Evolutionary conservation across 352 stramenopile species (phyloP).

Genomic region (Pythium sukuiense): DNA sequence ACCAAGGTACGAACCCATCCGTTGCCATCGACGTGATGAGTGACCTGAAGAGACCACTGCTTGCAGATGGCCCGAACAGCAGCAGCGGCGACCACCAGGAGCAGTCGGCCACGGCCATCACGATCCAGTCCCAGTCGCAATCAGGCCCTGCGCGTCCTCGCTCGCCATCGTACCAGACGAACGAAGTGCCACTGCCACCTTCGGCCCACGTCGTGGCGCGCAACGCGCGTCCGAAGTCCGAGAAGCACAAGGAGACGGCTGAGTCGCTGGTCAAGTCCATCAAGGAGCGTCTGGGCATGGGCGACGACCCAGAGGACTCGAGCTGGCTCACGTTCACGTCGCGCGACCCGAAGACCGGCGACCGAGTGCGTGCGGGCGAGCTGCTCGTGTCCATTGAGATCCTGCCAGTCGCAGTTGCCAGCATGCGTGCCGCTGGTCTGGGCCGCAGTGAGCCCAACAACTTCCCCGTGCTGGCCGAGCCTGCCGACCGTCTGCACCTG

Average conservation of each 20-base stretch:
- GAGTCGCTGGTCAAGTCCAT: slow-evolving; percentile 70
- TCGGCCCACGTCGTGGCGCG: background rate
- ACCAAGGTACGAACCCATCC: slow-evolving; percentile 12
- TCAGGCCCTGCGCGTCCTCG: background rate
- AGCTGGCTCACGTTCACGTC: slow-evolving; percentile 78
- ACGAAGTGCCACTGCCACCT: background rate
- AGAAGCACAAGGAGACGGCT: slow-evolving; percentile 59
- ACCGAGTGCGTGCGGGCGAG: slow-evolving; percentile 61
- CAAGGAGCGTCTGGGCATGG: slow-evolving; percentile 76
- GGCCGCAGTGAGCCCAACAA: slow-evolving; percentile 80
- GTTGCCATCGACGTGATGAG: slow-evolving; percentile 24
- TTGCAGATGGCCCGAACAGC: slow-evolving; percentile 15
- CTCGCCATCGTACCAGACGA: slow-evolving; percentile 21
- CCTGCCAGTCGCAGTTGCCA: slow-evolving; percentile 52
- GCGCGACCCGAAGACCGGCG: slow-evolving; percentile 52
- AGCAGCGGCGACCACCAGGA: slow-evolving; percentile 2
- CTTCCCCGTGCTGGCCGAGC: slow-evolving; percentile 72
- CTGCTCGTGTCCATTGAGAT: slow-evolving; percentile 78
- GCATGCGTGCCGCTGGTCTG: slow-evolving; percentile 63
- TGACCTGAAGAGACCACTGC: slow-evolving; percentile 27
- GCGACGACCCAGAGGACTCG: slow-evolving; percentile 72
- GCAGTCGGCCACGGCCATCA: slow-evolving; percentile 15
- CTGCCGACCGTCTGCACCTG: slow-evolving; percentile 70
- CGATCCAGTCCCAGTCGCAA: slow-evolving; percentile 3
- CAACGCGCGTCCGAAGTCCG: slow-evolving; percentile 18